phyloP scores from a whole-genome alignment of 208 protist genomes.

The Polymyxa betae region DNA sequence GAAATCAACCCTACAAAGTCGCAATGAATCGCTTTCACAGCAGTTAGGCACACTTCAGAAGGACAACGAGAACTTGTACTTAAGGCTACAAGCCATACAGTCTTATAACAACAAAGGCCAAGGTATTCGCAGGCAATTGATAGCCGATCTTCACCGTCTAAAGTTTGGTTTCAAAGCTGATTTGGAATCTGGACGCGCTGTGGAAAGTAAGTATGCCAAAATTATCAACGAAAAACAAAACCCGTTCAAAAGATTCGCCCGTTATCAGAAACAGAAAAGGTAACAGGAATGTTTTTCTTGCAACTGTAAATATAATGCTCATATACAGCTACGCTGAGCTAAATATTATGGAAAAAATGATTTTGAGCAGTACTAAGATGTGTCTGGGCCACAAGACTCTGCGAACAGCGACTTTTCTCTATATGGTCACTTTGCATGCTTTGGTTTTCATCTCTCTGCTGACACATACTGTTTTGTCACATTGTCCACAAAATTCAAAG shows the following conservation, averaged over 20 bases:
- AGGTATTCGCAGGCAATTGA: background rate
- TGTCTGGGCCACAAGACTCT: background rate
- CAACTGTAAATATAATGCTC: background rate
- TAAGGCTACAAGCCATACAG: background rate
- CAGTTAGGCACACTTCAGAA: background rate
- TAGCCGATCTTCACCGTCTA: background rate
- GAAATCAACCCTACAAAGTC: background rate
- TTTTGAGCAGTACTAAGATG: background rate
- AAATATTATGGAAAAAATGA: slow-evolving; percentile 1
- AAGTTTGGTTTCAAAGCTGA: too few relatives aligned
- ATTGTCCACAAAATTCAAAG: too few relatives aligned
- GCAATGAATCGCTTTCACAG: background rate
- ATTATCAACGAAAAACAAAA: background rate
- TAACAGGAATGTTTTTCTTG: background rate
- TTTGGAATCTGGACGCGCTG: background rate
- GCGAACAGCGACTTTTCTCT: background rate
- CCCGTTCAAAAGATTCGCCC: background rate
- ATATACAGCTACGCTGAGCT: background rate
- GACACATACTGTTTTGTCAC: background rate
- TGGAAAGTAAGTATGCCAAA: background rate
- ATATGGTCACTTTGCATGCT: background rate
- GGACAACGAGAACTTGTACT: background rate
- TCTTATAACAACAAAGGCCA: background rate
- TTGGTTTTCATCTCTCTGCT: background rate
- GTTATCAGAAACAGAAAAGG: background rate